Evolutionary conservation across 108 stramenopile genomes (phyloP).

Genomic region (Nannochloropsis salina): DNA sequence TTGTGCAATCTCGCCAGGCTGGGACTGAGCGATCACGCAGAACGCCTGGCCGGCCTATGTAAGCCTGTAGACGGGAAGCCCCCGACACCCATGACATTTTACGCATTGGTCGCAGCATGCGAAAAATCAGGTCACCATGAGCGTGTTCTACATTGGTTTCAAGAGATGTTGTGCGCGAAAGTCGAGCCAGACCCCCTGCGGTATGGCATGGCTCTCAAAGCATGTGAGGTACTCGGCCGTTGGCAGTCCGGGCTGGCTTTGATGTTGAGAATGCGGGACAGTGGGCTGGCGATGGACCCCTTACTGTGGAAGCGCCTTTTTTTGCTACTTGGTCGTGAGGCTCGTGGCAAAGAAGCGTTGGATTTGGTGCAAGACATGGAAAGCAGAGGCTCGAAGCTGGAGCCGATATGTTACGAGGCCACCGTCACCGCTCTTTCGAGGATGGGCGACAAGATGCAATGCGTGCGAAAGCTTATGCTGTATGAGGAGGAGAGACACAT

Average conservation of each 20-base stretch:
- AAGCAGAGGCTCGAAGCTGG: not conserved
- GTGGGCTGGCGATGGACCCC: not conserved
- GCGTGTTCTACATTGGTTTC: not conserved
- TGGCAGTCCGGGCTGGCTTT: not conserved
- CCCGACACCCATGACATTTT: conserved; percentile 12
- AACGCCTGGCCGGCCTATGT: not conserved
- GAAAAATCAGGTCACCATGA: not conserved
- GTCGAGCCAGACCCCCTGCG: not conserved
- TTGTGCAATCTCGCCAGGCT: conserved; percentile 12
- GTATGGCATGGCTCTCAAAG: not conserved
- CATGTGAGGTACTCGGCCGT: not conserved
- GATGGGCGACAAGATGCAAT: not conserved
- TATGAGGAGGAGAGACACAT: not conserved
- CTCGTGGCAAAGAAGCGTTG: not conserved
- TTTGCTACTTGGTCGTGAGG: not conserved
- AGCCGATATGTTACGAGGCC: conserved; percentile 4
- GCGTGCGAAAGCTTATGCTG: not conserved
- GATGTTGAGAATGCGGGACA: not conserved
- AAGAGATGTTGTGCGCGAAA: not conserved
- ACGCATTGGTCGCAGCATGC: conserved; percentile 19
- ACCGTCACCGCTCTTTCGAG: not conserved
- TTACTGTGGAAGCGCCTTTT: not conserved
- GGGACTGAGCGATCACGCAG: conserved; percentile 5
- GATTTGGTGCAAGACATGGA: not conserved
- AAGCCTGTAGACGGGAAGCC: not conserved